phyloP scores from a whole-genome alignment of 352 stramenopile species.

The Blastocystis sp. region DNA sequence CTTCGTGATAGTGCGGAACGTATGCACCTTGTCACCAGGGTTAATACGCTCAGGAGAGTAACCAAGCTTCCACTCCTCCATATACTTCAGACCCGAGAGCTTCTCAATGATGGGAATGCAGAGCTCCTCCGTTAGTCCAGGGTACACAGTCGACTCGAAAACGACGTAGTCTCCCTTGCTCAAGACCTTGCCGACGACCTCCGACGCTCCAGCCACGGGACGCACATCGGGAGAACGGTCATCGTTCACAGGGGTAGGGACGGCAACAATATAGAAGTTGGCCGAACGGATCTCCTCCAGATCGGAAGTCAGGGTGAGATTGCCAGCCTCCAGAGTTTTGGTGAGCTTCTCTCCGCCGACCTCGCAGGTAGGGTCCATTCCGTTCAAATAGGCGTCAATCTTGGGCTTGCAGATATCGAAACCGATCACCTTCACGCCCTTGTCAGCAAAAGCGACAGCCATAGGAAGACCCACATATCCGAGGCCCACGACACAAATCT shows the following conservation, averaged over 20 bases:
- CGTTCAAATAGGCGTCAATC: neutral
- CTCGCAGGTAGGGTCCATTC: conserved; percentile 14
- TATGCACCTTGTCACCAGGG: conserved; percentile 6
- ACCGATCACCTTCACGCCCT: conserved; percentile 46
- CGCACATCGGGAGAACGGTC: conserved; percentile 9
- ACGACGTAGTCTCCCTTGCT: conserved; percentile 40
- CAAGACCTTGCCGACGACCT: neutral
- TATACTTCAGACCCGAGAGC: conserved; percentile 20
- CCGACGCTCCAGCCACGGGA: neutral
- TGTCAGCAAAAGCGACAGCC: conserved; percentile 47
- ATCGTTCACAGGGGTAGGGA: conserved; percentile 20
- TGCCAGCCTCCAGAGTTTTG: neutral
- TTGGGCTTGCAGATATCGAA: conserved; percentile 34
- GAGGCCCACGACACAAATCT: conserved; percentile 45
- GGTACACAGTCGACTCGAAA: conserved; percentile 48
- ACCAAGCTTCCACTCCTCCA: conserved; percentile 5
- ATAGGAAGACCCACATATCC: conserved; percentile 48
- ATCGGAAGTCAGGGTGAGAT: conserved; percentile 7
- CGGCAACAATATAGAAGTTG: conserved; percentile 37
- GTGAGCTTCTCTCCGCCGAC: neutral
- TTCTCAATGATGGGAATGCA: conserved; percentile 45
- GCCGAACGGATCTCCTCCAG: conserved; percentile 27
- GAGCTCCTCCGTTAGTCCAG: conserved; percentile 10
- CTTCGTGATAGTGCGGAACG: conserved; percentile 16
- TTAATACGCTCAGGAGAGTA: conserved; percentile 26